phyloP scores from a whole-genome alignment of 169 alveolate species.

The Plasmodium knowlesi region DNA sequence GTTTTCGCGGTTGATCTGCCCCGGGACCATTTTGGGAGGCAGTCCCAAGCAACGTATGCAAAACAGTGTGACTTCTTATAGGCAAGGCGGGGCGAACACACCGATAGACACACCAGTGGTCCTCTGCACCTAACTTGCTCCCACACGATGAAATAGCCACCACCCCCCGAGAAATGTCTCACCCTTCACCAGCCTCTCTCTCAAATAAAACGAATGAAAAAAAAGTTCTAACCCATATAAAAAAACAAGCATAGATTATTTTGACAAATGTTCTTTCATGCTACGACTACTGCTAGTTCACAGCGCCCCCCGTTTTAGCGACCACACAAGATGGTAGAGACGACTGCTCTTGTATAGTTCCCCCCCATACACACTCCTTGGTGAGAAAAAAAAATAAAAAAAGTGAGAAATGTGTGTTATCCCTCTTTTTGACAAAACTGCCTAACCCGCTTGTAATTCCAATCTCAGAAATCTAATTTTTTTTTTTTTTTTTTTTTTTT shows the following conservation, averaged over 20 bases:
- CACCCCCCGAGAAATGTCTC: neutral
- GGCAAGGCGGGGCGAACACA: neutral
- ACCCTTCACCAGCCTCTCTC: neutral
- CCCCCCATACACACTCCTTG: neutral
- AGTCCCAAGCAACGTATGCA: neutral
- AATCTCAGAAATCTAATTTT: neutral
- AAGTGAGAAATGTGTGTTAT: neutral
- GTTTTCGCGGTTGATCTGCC: neutral
- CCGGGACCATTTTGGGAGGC: neutral
- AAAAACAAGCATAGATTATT: neutral
- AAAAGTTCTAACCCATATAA: neutral
- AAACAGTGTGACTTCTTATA: neutral
- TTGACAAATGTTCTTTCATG: neutral
- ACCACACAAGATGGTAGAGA: neutral
- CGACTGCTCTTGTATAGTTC: neutral
- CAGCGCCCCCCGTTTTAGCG: neutral
- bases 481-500: neutral
- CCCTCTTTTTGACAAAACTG: neutral
- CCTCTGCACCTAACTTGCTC: neutral
- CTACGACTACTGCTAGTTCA: neutral
- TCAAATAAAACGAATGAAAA: neutral
- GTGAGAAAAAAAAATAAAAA: neutral
- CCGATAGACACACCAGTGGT: neutral
- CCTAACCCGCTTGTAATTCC: neutral
- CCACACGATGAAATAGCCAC: neutral